Base-by-base conservation (phyloP, 2,329 filamentous ascomycete species). In the Colletotrichum ledebouriae region DNA sequence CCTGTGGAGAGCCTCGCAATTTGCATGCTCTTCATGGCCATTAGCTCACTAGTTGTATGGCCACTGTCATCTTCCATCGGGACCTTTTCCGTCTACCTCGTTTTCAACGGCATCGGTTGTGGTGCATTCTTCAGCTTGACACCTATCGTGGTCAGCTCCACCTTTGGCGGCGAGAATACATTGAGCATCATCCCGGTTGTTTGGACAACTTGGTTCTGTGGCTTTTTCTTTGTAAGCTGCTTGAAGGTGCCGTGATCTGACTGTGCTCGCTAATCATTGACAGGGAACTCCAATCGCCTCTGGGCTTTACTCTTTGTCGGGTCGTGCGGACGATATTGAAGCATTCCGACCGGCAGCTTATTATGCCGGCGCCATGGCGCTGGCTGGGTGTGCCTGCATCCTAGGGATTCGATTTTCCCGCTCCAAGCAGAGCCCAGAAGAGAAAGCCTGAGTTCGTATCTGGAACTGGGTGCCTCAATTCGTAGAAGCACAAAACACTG, bases 111-210 rank as follows among this genome's bases (percentile, higher is more conserved):
- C 15, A 71, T 75, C 15, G 75, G 75, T 3, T 75, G 74, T 29
- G 75, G 75, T 3, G 74, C 75, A 1, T 76, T 76, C 52, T 76
- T 76, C 63, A 75, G 74, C 44, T 59, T 76, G 3, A 75, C 75
- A 9, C 73, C 75, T 1, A 67, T 72, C 0, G 71, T 71, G 13
- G 59, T 75, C 2, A 71, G 72, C 9, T 61, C 70, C 11, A 67
- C 71, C 0, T 76, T 75, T 34, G 75, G 75, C 1, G 44, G 62
- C 1, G 53, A 71, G 13, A 76, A 76, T 37, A 72, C 70, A 3
- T 69, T 76, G 61, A 72, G 71, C 6, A 73, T 75, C 5, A 63
- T 76, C 3, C 75, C 75, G 2, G 71, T 76, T 6, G 60, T 75
- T 34, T 76, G 75, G 75, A 71, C 71, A 13, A 69, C 72, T 1